These are phyloP conservation scores for Paraleonurus japonicus DNA, from an alignment of 257 asterid genomes.

Conservation along the genomic window DNA sequence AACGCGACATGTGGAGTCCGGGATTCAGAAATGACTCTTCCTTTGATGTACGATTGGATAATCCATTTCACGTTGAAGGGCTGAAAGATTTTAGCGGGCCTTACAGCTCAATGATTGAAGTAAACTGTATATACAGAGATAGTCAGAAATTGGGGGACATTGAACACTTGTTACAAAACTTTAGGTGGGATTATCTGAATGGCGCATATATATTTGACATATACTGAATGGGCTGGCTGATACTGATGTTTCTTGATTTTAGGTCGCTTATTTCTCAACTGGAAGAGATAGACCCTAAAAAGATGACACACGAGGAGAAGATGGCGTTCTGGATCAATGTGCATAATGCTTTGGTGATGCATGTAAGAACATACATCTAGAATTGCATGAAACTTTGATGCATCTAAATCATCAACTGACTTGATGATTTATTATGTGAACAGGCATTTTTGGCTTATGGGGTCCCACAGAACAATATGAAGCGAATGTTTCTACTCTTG, in stretches of 20 bases:
- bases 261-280: conserved; percentile 87
- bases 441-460: conserved; percentile 96
- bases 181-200: conserved; percentile 49
- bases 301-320: conserved; percentile 84
- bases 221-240: neutral
- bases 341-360: conserved; percentile 97
- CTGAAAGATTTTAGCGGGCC: conserved; percentile 97
- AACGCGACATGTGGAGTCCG: conserved; percentile 79
- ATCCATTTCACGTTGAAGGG: conserved; percentile 90
- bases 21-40: conserved; percentile 75
- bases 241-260: conserved; percentile 12
- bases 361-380: conserved; percentile 48
- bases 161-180: conserved; percentile 70
- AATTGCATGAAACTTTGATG: neutral
- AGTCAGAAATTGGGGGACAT: conserved; percentile 68
- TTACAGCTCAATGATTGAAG: conserved; percentile 98
- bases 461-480: conserved; percentile 84
- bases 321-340: conserved; percentile 95
- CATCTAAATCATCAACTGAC: conserved; percentile 7
- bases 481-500: conserved; percentile 74
- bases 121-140: conserved; percentile 76
- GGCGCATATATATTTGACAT: neutral
- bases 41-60: conserved; percentile 82
- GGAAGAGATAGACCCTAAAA: conserved; percentile 79
- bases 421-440: conserved; percentile 8